Base-by-base conservation (phyloP, 2,329 filamentous ascomycete genomes). In the Zasmidium citrigriseum region DNA sequence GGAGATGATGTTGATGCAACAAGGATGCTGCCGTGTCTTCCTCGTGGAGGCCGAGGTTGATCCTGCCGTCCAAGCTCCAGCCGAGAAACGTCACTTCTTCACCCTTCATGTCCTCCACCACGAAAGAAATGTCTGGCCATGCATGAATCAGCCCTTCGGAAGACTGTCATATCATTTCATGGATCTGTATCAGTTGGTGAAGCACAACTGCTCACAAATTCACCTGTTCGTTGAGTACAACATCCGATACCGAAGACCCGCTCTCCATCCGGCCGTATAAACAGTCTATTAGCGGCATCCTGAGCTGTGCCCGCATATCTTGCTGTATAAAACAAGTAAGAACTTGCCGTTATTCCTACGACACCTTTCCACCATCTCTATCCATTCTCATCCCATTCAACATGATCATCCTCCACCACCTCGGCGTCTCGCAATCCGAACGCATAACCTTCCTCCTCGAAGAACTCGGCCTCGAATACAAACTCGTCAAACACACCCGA, bases 381-480 rank as follows among this genome's bases (percentile, higher is more conserved):
- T 29, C 27, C 27, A 29, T 29, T 29, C 7, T 29, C 27, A 29
- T 7, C 27, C 27, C 34, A n/a, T n/a, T 78, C 0, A 66, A 70
- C 0, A 53, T 83, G 21, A 69, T 75, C 16, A 64, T 65, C 3
- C 70, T 83, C 68, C 64, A 68, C 49, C 57, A 73, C 53, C 58
- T 69, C 5, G 41, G 64, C 1, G 61, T 77, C 67, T 85, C 83
- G 9, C 84, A 88, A 67, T 86, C 85, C 20, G 86, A 88, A 69
- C 83, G 86, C 34, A 78, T 88, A 45, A 72, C 82, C 65, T 88
- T 83, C 80, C 80, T 88, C 38, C 83, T 83, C 68, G 86, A 89
- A 70, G 86, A 89, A 68, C 81, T 89, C 21, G 70, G 72, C 46
- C 72, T 89, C 52, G 69, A 76, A 2, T 88, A 88, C 68, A 68